These are phyloP conservation scores for Colletotrichum navitas DNA, from an alignment of 2,329 filamentous ascomycete species.

Conservation along the genomic window DNA sequence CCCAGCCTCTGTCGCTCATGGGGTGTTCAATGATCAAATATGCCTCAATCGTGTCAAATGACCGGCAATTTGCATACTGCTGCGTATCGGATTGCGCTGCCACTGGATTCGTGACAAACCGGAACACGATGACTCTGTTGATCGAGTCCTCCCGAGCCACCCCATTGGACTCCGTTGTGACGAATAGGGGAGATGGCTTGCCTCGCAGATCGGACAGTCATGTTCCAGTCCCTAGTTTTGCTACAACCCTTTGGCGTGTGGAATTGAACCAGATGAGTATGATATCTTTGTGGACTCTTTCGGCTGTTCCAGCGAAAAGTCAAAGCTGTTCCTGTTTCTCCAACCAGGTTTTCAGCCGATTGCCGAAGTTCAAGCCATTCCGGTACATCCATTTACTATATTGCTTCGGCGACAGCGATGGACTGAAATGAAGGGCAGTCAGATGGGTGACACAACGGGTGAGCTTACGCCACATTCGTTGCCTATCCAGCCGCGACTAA, in stretches of 20 bases:
- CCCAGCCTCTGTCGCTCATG: constrained; percentile 6
- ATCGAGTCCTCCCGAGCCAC: not conserved
- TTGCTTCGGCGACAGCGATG: constrained; percentile 12
- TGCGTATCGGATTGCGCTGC: not conserved
- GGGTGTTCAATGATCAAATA: not conserved
- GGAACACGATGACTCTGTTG: not conserved
- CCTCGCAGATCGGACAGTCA: not conserved
- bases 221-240: constrained; percentile 15
- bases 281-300: constrained; percentile 1
- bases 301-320: constrained; percentile 1
- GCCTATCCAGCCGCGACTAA: constrained; percentile 1
- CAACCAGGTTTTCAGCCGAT: not conserved
- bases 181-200: constrained; percentile 23
- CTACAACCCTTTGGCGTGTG: constrained; percentile 15
- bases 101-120: constrained; percentile 3
- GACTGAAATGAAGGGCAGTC: not conserved
- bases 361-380: not conserved
- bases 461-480: constrained; percentile 23
- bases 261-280: not conserved
- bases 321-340: not conserved
- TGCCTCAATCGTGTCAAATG: not conserved
- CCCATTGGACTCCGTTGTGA: constrained; percentile 2
- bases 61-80: not conserved
- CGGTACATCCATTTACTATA: not conserved
- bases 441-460: constrained; percentile 7